Conservation (phyloP, 2,329 filamentous ascomycete species). For the Ascochyta lentis region DNA sequence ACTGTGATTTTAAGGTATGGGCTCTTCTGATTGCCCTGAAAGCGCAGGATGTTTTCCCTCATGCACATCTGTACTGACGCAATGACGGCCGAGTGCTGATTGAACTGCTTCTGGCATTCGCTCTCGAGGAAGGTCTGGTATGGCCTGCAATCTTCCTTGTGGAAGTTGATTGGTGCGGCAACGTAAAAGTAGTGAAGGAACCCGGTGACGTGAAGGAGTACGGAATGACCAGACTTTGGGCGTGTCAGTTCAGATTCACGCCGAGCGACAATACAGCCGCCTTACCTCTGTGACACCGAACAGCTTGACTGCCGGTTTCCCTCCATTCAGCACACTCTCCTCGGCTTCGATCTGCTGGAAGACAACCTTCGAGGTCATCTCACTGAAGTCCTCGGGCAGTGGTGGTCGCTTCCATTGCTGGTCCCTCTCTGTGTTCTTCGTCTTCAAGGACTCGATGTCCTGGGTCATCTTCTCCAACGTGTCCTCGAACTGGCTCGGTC, state of each 20-base stretch:
- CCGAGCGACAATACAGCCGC: conserved; percentile 1
- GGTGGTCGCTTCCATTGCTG: conserved; percentile 83
- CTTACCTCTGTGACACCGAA: conserved; percentile 86
- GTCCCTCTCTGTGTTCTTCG: conserved; percentile 88
- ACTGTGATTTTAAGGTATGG: conserved; percentile 95
- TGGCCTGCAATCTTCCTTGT: conserved; percentile 74
- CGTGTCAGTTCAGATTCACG: not conserved
- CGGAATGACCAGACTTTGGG: conserved; percentile 76
- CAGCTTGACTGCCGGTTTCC: conserved; percentile 80
- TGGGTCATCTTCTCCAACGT: conserved; percentile 96
- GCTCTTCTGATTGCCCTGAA: conserved; percentile 89
- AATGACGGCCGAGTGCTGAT: conserved; percentile 73
- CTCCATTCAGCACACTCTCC: conserved; percentile 81
- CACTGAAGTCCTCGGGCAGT: conserved; percentile 64
- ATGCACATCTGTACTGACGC: conserved; percentile 82
- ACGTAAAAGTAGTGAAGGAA: conserved; percentile 98
- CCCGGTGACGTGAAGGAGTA: conserved; percentile 91
- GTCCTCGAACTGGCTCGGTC: conserved; percentile 92
- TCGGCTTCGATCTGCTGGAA: conserved; percentile 97
- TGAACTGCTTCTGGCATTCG: conserved; percentile 64
- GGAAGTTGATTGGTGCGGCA: conserved; percentile 83
- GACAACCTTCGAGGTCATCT: conserved; percentile 71
- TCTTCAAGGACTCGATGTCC: conserved; percentile 84
- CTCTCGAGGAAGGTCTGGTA: conserved; percentile 84
- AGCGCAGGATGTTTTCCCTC: conserved; percentile 91